Conservation (phyloP, 768 basidiomycete genomes). For the Mrakia gelida region DNA sequence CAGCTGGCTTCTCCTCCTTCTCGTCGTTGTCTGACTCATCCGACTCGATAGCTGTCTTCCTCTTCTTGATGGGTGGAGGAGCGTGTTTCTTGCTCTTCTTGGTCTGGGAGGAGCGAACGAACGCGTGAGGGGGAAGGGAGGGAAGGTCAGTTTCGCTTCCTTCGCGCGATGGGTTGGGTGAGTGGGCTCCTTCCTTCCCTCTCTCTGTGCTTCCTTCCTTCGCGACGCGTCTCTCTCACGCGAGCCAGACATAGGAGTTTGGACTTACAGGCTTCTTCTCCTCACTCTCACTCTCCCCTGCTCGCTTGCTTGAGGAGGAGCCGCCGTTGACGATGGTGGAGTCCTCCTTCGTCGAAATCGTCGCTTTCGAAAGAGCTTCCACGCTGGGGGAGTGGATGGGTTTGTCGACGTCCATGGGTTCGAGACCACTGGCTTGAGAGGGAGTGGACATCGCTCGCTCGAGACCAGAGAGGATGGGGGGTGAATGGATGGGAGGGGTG, state of each 20-base stretch:
- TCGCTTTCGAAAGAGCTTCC: constrained; percentile 15
- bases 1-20: neutral
- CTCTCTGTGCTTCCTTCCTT: neutral
- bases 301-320: neutral
- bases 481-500: neutral
- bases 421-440: neutral
- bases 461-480: neutral
- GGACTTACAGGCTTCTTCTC: constrained; percentile 21
- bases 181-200: neutral
- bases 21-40: constrained; percentile 22
- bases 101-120: neutral
- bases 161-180: neutral
- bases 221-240: no score
- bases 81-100: constrained; percentile 28
- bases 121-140: neutral
- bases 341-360: constrained; percentile 8
- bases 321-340: neutral
- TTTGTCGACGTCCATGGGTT: constrained; percentile 20
- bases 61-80: constrained; percentile 30
- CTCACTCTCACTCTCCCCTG: constrained; percentile 6
- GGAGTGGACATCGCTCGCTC: neutral
- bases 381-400: neutral
- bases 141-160: neutral
- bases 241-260: no score
- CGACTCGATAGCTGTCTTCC: constrained; percentile 27